Conservation (phyloP, 306 rosid genomes). For the Chamaecrista fasciculata region DNA sequence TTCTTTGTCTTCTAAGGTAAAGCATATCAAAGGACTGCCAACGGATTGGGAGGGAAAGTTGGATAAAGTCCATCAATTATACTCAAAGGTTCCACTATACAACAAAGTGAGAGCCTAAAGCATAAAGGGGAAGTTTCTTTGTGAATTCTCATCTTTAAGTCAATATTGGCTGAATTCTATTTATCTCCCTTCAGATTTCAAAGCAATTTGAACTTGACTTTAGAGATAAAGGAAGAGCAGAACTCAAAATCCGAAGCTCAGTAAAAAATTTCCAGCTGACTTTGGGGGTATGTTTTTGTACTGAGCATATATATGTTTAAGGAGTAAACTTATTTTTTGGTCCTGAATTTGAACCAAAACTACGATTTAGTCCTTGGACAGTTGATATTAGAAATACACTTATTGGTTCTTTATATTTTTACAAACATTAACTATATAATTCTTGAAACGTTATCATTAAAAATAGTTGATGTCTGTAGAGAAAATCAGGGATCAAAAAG, state of each 20-base stretch:
- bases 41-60: slow-evolving; percentile 64
- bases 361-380: too few relatives aligned
- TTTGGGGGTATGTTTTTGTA: slow-evolving; percentile 56
- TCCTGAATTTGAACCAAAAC: too few relatives aligned
- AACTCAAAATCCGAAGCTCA: slow-evolving; percentile 64
- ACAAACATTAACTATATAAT: too few relatives aligned
- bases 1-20: slow-evolving; percentile 41
- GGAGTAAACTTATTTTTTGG: too few relatives aligned
- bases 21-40: slow-evolving; percentile 67
- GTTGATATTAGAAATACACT: too few relatives aligned
- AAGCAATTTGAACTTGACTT: slow-evolving; percentile 83
- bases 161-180: not conserved
- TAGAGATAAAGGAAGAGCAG: slow-evolving; percentile 83
- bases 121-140: not conserved
- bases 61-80: slow-evolving; percentile 65
- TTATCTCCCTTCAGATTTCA: slow-evolving; percentile 41
- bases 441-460: too few relatives aligned
- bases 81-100: slow-evolving; percentile 70
- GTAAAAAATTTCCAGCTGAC: slow-evolving; percentile 89
- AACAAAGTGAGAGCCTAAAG: slow-evolving; percentile 50
- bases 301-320: not conserved
- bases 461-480: too few relatives aligned
- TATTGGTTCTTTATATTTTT: too few relatives aligned
- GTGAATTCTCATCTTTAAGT: not conserved
- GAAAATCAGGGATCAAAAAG: too few relatives aligned